A percentile compares a stretch with the other conserved stretches of the same genome.
Evolutionary conservation across 345 rosid genomes (phyloP).

Genomic region (Ceriops tagal): DNA sequence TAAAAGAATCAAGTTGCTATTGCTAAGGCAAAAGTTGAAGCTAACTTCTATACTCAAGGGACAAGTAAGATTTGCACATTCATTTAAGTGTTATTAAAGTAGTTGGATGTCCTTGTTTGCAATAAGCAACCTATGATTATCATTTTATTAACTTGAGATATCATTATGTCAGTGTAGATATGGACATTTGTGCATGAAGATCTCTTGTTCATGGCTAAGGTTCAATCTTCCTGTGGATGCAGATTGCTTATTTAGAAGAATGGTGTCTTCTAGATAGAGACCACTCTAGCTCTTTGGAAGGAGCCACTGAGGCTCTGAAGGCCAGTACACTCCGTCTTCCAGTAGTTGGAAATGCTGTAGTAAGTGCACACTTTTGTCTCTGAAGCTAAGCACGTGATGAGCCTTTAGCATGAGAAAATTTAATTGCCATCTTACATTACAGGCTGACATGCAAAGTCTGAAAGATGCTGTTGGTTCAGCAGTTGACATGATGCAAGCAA

Average conservation of each 20-base stretch:
- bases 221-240: slow-evolving; percentile 23
- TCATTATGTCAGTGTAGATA: too few species aligned
- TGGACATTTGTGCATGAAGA: too few species aligned
- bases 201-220: slow-evolving; percentile 12
- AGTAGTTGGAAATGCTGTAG: slow-evolving; percentile 64
- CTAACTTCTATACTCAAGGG: slow-evolving; percentile 74
- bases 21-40: slow-evolving; percentile 71
- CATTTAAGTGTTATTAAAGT: background rate
- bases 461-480: slow-evolving; percentile 83
- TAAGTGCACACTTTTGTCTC: slow-evolving; percentile 24
- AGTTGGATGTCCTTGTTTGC: background rate
- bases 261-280: slow-evolving; percentile 73
- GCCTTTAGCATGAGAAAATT: slow-evolving; percentile 10
- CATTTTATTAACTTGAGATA: too few species aligned
- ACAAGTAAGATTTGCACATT: slow-evolving; percentile 51
- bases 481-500: slow-evolving; percentile 80
- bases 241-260: slow-evolving; percentile 65
- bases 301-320: slow-evolving; percentile 82
- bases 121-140: too few species aligned
- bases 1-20: slow-evolving; percentile 67
- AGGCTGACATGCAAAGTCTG: slow-evolving; percentile 77
- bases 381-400: background rate
- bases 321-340: slow-evolving; percentile 98
- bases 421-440: slow-evolving; percentile 12
- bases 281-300: slow-evolving; percentile 63